Evolutionary conservation across 805 yeast genomes (phyloP).

Genomic region (Candida easanensis): DNA sequence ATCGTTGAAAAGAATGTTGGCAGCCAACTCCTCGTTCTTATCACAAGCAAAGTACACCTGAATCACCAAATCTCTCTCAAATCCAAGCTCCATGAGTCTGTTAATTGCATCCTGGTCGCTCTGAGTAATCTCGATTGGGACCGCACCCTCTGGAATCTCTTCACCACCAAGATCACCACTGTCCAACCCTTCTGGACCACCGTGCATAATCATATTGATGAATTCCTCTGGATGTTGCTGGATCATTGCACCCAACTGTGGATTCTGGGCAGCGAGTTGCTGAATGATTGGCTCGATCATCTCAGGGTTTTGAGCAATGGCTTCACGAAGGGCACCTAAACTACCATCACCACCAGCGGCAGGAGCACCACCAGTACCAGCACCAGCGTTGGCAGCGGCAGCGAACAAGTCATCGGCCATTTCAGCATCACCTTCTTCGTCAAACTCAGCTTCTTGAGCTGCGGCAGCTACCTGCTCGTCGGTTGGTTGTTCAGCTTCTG

Average conservation of each 20-base stretch:
- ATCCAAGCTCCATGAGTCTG: slow-evolving; percentile 89
- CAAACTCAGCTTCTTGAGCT: slow-evolving; percentile 10
- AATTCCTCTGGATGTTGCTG: slow-evolving; percentile 89
- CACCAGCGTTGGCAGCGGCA: slow-evolving; percentile 30
- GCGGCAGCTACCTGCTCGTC: neutral
- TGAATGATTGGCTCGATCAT: slow-evolving; percentile 80
- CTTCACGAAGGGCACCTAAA: slow-evolving; percentile 60
- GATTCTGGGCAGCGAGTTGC: slow-evolving; percentile 76
- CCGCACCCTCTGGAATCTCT: slow-evolving; percentile 33
- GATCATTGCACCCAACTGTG: slow-evolving; percentile 78
- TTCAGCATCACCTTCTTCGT: slow-evolving; percentile 28
- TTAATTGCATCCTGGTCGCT: slow-evolving; percentile 89
- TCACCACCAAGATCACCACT: slow-evolving; percentile 36
- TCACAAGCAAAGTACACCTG: slow-evolving; percentile 98
- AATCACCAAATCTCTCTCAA: slow-evolving; percentile 80
- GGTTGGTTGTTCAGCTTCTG: slow-evolving; percentile 11
- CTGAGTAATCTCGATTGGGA: slow-evolving; percentile 63
- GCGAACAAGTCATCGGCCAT: slow-evolving; percentile 32
- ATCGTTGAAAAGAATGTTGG: slow-evolving; percentile 78
- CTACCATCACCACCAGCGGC: slow-evolving; percentile 37
- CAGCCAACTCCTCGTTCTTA: slow-evolving; percentile 94
- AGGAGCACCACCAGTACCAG: slow-evolving; percentile 14
- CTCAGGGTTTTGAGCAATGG: slow-evolving; percentile 84
- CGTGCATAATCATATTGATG: slow-evolving; percentile 66
- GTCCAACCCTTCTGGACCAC: slow-evolving; percentile 24